These are phyloP conservation scores for Diplocarpon rosae DNA, from an alignment of 2,329 filamentous ascomycete species.

Conservation along the genomic window DNA sequence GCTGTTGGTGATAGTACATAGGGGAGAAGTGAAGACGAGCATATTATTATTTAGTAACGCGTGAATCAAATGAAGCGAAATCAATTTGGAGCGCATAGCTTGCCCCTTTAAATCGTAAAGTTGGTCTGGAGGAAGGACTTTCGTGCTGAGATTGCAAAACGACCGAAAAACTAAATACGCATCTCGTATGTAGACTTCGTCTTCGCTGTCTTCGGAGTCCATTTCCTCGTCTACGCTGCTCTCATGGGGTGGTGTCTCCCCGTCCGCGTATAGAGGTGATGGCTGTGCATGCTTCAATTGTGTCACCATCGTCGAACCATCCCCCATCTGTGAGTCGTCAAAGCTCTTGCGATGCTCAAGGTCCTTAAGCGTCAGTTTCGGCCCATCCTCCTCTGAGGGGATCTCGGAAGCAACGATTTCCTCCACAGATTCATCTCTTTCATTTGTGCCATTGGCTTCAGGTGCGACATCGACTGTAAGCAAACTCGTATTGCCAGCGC, in stretches of 20 bases:
- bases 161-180: conserved; percentile 95
- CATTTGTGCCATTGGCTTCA: conserved; percentile 16
- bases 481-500: conserved; percentile 23
- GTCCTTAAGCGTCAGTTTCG: conserved; percentile 55
- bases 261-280: conserved; percentile 38
- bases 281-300: conserved; percentile 39
- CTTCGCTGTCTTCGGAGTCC: conserved; percentile 59
- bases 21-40: conserved; percentile 77
- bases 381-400: conserved; percentile 29
- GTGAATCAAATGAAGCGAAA: conserved; percentile 91
- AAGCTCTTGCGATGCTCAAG: conserved; percentile 59
- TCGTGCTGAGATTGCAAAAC: conserved; percentile 95
- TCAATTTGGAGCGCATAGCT: conserved; percentile 92
- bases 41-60: conserved; percentile 93
- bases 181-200: conserved; percentile 94
- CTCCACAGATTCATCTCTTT: conserved; percentile 20
- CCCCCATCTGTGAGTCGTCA: conserved; percentile 51
- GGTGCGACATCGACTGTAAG: conserved; percentile 25
- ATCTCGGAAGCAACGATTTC: conserved; percentile 19
- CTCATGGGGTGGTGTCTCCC: conserved; percentile 42
- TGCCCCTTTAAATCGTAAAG: conserved; percentile 87
- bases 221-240: conserved; percentile 42
- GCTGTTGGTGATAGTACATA: conserved; percentile 86
- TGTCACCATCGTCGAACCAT: conserved; percentile 57
- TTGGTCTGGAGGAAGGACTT: conserved; percentile 78